Evolutionary conservation across 768 basidiomycete species (phyloP), one percentile per base, ranked within the genome.

Genomic region (Crucibulum laeve): DNA sequence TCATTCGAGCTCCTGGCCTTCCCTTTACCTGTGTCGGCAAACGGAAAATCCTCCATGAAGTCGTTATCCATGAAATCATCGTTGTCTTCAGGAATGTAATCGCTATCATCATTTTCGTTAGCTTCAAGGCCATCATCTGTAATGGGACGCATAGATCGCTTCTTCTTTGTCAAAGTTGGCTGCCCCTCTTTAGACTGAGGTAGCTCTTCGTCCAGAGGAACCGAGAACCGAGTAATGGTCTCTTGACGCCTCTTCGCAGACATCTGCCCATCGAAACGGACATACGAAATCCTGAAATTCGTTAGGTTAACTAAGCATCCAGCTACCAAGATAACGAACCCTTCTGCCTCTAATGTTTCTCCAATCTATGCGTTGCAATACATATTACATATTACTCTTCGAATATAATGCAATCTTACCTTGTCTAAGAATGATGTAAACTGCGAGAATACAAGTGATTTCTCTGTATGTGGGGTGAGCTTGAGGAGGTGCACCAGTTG

Each of bases 391-490:
- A 43, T 18, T 24, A 33, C 5, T 10, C 19, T n/a, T 17, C 25
- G 5, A 11, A 25, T 30, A 30, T 15, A 35, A 34, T 10, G 11
- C n/a, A n/a, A 10, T 32, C 56, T 38, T 47, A 84, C 89, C 68
- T 89, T 85, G 65, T 89, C 84, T 42, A 92, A 60, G 64, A 90
- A 92, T 2, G 80, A 76, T 3, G 90, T 94, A 54, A 92, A 94
- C 53, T 94, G 91, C 2, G 87, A 91, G 57, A 94, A 94, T 1
- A 94, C 89, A 2, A 94, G 67, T 2, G 85, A 84, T 60, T 94
- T 94, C 48, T 91, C 86, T 1, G 70, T 75, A 3, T 53, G 47
- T 0, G 87, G 86, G 4, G 80, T 86, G 10, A 91, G 61, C 47
- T 75, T 69, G 33, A 94, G 70, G 33, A 91, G 73, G 41, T 86